Conservation (phyloP, 805 yeast genomes). For the Torulaspora quercuum region DNA sequence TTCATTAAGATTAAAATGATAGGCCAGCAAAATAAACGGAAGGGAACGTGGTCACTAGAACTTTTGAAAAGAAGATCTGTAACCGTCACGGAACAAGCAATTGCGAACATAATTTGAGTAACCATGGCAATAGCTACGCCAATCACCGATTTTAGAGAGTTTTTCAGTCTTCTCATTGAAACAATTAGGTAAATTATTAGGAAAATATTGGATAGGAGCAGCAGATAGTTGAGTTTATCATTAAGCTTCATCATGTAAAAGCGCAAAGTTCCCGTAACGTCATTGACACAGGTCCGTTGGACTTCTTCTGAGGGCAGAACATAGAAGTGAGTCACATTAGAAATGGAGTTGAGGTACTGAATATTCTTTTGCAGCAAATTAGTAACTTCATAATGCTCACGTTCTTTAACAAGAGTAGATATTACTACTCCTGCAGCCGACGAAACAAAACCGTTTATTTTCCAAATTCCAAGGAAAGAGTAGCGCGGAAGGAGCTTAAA, state of each 20-base stretch:
- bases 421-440: conserved; percentile 42
- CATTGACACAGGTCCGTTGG: conserved; percentile 3
- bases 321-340: conserved; percentile 22
- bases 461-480: conserved; percentile 40
- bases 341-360: conserved; percentile 18
- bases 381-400: conserved; percentile 11
- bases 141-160: conserved; percentile 16
- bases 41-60: conserved; percentile 17
- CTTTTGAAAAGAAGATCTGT: conserved; percentile 20
- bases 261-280: conserved; percentile 22
- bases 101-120: conserved; percentile 14
- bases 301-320: conserved; percentile 11
- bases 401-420: conserved; percentile 31
- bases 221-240: neutral
- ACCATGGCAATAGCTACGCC: conserved; percentile 20
- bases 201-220: conserved; percentile 1
- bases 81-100: conserved; percentile 16
- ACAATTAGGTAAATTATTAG: conserved; percentile 5
- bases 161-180: conserved; percentile 8
- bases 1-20: conserved; percentile 8
- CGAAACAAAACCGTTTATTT: conserved; percentile 43
- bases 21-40: conserved; percentile 17
- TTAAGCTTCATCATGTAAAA: conserved; percentile 8
- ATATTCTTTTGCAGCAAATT: conserved; percentile 36
- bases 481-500: conserved; percentile 20